Base-by-base conservation (phyloP, 2,329 filamentous ascomycete genomes). In the Phoma sp. region DNA sequence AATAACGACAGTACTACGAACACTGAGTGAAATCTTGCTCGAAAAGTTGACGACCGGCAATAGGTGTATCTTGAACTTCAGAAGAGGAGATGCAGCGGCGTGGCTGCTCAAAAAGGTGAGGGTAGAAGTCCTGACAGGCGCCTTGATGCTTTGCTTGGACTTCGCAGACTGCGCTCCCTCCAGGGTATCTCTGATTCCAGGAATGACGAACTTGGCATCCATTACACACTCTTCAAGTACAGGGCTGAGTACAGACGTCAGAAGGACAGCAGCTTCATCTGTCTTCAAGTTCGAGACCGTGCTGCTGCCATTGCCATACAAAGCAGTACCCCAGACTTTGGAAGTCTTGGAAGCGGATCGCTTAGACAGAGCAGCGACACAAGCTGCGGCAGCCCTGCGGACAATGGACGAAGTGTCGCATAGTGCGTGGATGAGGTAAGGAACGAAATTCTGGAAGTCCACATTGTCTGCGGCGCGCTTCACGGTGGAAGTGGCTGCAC, bases 171-270 rank as follows among this genome's bases (percentile, higher is more conserved):
- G 77, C 40, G 77, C 76, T 47, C 84, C 83, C 61, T 87, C 85
- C 9, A 95, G 71, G 0, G 82, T 76, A 29, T 79, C 81, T 55
- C 84, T 81, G 4, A 96, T 72, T 2, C 87, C 82, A 18, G 84
- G 83, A 24, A 82, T 78, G 39, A 96, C 81, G 57, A 95, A 87
- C 25, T 83, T 84, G 4, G 85, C 78, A 68, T 98, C 92, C 61
- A 97, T 84, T 3, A 93, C 82, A 66, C 89, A 96, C 74, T 97
- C 95, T 74, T 97, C 93, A 8, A 96, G 77, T 2, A 83, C 84
- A 0, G 90, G 90, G 18, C 91, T 73, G n/a, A 97, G 75, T 33
- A 89, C 80, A 18, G 85, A 81, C 0, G 95, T 68, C 18, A 96
- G 75, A 13, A 88, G 18, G 14, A 77, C 75, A 3, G 77, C 79